phyloP scores from a whole-genome alignment of 2,329 filamentous ascomycete species.

The Alternaria brassicae region DNA sequence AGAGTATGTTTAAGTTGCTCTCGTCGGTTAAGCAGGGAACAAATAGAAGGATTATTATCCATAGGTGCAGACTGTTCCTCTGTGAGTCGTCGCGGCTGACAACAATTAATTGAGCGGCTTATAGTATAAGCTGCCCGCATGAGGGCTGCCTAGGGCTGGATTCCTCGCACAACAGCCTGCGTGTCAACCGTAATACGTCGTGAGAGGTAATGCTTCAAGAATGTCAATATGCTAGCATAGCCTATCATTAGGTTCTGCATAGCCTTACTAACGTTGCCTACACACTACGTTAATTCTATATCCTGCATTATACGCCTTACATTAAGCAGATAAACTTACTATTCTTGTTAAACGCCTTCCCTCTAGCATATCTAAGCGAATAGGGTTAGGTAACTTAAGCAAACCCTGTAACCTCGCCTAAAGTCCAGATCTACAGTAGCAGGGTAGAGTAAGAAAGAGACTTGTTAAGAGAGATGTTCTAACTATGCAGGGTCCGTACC shows the following conservation, averaged over 20 bases:
- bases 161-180: constrained; percentile 21
- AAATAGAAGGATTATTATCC: constrained; percentile 19
- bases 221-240: constrained; percentile 3
- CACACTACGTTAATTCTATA: constrained; percentile 11
- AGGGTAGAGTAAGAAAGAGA: constrained; percentile 33
- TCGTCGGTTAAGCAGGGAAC: constrained; percentile 16
- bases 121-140: constrained; percentile 29
- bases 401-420: constrained; percentile 40
- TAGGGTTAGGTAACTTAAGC: constrained; percentile 39
- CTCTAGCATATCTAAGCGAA: constrained; percentile 43
- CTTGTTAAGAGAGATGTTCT: constrained; percentile 23
- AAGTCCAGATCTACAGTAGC: constrained; percentile 36
- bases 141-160: constrained; percentile 15
- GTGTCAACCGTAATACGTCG: constrained; percentile 21
- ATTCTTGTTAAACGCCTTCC: constrained; percentile 51
- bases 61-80: constrained; percentile 22
- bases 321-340: constrained; percentile 30
- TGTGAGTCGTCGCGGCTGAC: constrained; percentile 20
- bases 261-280: constrained; percentile 39
- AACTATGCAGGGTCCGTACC: background rate
- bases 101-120: constrained; percentile 23
- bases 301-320: background rate
- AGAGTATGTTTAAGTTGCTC: constrained; percentile 20
- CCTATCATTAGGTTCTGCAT: constrained; percentile 45
- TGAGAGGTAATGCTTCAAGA: constrained; percentile 18